Evolutionary conservation across 257 asterid genomes (phyloP).

Genomic region (Mentha longifolia): DNA sequence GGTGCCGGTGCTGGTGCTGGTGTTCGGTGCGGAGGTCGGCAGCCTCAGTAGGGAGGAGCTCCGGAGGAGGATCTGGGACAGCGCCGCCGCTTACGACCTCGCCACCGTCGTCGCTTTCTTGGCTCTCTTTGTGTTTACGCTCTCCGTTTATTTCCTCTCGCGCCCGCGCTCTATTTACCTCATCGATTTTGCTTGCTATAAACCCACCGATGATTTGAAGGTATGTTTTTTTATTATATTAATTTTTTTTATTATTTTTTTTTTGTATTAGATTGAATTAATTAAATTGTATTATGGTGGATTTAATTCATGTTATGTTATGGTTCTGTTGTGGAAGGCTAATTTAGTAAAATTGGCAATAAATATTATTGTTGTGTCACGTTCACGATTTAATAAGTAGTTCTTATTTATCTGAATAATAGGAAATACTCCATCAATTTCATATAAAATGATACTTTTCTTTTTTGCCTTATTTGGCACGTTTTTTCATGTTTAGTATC

Average conservation of each 20-base stretch:
- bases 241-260: background rate
- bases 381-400: no score
- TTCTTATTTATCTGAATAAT: background rate
- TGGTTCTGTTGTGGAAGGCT: background rate
- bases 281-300: background rate
- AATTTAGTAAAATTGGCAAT: background rate
- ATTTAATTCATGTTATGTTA: no score
- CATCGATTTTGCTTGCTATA: constrained; percentile 86
- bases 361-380: background rate
- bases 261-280: background rate
- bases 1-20: constrained; percentile 66
- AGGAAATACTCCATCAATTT: no score
- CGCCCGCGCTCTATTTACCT: constrained; percentile 72
- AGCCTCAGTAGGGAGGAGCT: constrained; percentile 75
- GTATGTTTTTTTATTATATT: constrained; percentile 26
- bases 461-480: no score
- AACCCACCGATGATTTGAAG: constrained; percentile 84
- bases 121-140: constrained; percentile 60
- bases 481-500: no score
- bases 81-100: constrained; percentile 63
- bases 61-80: constrained; percentile 80
- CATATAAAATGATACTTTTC: no score
- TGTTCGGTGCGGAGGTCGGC: constrained; percentile 83
- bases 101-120: constrained; percentile 62
- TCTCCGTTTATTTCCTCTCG: constrained; percentile 69